Percentiles rank a stretch among this genome's conserved stretches.
phyloP scores from a whole-genome alignment of 2,329 filamentous ascomycete species.

The Scedosporium minutisporum region DNA sequence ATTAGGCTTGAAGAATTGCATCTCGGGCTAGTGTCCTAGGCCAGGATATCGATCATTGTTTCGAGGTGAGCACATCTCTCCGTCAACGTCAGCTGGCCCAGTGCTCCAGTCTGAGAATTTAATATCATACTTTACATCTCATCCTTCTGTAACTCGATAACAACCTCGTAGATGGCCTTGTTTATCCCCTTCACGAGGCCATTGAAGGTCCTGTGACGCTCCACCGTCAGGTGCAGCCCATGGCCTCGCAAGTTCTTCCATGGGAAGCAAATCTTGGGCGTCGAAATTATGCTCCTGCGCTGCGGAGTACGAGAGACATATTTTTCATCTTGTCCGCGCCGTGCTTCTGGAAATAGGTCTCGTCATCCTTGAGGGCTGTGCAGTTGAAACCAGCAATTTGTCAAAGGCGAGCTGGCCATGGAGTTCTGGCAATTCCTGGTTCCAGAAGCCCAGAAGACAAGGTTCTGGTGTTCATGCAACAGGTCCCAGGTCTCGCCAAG shows the following conservation, averaged over 20 bases:
- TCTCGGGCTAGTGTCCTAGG: slow-evolving; percentile 8
- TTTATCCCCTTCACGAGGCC: slow-evolving; percentile 17
- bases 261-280: neutral
- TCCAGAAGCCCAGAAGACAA: too few relatives aligned
- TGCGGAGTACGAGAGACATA: neutral
- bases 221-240: slow-evolving; percentile 12
- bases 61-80: slow-evolving; percentile 20
- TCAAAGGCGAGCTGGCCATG: too few relatives aligned
- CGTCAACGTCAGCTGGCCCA: slow-evolving; percentile 17
- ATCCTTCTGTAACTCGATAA: slow-evolving; percentile 8
- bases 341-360: neutral
- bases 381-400: neutral
- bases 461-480: neutral
- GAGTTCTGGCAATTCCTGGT: too few relatives aligned
- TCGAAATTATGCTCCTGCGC: neutral
- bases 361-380: neutral
- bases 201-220: slow-evolving; percentile 21
- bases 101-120: slow-evolving; percentile 20
- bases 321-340: too few relatives aligned
- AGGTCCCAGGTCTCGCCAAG: slow-evolving; percentile 3
- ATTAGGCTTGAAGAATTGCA: neutral
- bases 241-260: neutral
- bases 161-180: slow-evolving; percentile 17
- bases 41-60: slow-evolving; percentile 18
- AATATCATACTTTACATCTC: slow-evolving; percentile 13